These are phyloP conservation scores for Umbilicus rupestris DNA, from an alignment of 164 flowering plant species.

Conservation along the genomic window DNA sequence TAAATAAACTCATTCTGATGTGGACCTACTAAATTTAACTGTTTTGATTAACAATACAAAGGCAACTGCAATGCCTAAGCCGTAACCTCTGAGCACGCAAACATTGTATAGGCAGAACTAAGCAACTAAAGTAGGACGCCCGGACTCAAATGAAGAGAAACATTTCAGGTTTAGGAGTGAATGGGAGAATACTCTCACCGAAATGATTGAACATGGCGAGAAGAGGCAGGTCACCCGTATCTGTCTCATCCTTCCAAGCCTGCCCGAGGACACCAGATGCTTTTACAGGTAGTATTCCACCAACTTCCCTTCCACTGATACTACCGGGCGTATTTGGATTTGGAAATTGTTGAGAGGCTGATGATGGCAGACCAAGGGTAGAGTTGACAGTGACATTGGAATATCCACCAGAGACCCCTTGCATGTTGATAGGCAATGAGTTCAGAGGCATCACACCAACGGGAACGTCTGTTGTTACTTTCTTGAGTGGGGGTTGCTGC, in stretches of 20 bases:
- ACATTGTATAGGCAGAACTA: too few relatives aligned
- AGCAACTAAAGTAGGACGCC: background rate
- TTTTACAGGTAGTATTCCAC: conserved; percentile 22
- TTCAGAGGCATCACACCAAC: conserved; percentile 30
- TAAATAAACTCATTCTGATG: too few relatives aligned
- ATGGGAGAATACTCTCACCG: conserved; percentile 64
- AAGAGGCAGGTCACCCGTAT: conserved; percentile 48
- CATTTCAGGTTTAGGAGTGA: conserved; percentile 50
- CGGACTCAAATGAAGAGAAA: conserved; percentile 47
- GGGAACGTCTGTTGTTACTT: conserved; percentile 36
- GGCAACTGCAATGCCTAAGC: too few relatives aligned
- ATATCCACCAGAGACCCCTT: conserved; percentile 36
- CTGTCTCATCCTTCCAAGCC: conserved; percentile 69
- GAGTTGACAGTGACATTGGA: conserved; percentile 28
- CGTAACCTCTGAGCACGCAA: too few relatives aligned
- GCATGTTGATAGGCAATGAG: conserved; percentile 36
- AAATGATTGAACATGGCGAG: conserved; percentile 48
- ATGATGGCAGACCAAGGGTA: conserved; percentile 23
- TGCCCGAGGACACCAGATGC: conserved; percentile 36
- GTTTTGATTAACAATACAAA: too few relatives aligned
- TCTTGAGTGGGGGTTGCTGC: conserved; percentile 74
- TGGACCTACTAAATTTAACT: too few relatives aligned
- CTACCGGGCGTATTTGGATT: conserved; percentile 27
- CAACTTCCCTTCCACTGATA: conserved; percentile 28
- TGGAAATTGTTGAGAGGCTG: conserved; percentile 24